A percentile compares a stretch with the other conserved stretches of the same genome.
phyloP scores from a whole-genome alignment of 2,329 filamentous ascomycete genomes.

The Didymella glomerata region DNA sequence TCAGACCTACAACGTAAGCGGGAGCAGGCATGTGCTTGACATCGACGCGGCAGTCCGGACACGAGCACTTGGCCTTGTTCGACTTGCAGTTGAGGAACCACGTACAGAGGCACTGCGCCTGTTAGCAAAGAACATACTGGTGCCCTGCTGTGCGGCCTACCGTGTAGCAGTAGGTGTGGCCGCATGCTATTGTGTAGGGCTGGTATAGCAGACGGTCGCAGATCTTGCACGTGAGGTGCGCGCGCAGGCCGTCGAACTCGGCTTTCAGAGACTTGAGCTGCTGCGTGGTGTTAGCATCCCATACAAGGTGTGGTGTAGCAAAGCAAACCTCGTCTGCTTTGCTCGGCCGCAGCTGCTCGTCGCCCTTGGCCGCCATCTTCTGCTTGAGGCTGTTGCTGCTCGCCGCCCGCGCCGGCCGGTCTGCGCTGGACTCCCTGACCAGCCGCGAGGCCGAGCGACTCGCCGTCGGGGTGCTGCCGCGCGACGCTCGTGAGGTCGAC shows the following conservation, averaged over 20 bases:
- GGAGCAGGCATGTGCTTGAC: conserved; percentile 69
- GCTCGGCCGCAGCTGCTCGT: conserved; percentile 44
- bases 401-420: conserved; percentile 40
- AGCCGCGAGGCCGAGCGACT: conserved; percentile 43
- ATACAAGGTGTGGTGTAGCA: not conserved
- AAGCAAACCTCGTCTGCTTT: conserved; percentile 48
- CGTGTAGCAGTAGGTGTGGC: conserved; percentile 76
- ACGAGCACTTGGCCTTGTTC: conserved; percentile 64
- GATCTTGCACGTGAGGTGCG: conserved; percentile 71
- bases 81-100: conserved; percentile 63
- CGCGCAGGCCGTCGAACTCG: conserved; percentile 69
- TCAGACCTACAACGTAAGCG: conserved; percentile 65
- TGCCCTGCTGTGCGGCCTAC: conserved; percentile 52
- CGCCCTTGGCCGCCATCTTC: conserved; percentile 47
- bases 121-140: too few species aligned
- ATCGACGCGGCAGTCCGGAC: conserved; percentile 70
- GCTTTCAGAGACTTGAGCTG: conserved; percentile 51
- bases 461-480: conserved; percentile 40
- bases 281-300: conserved; percentile 27
- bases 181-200: conserved; percentile 72
- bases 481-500: conserved; percentile 35
- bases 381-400: conserved; percentile 53
- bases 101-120: conserved; percentile 62
- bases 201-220: conserved; percentile 74
- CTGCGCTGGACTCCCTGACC: conserved; percentile 31